Base-by-base conservation (phyloP, 352 stramenopile species). In the Globisporangium spiculum region DNA sequence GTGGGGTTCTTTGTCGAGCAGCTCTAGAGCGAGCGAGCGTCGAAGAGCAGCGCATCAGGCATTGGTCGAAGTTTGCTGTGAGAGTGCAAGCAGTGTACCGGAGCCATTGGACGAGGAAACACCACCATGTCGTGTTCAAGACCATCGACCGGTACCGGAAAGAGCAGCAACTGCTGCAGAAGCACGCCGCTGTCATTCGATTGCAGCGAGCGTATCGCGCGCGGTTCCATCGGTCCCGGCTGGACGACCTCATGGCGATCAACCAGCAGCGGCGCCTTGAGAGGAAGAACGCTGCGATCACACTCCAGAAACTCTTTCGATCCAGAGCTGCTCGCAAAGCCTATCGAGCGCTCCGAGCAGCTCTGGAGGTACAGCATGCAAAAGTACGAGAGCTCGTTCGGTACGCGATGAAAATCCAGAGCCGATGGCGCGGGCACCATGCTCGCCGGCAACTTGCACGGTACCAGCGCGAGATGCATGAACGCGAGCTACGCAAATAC, bases 231-330 rank as follows among this genome's bases (percentile, higher is more conserved):
- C 76, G 86, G 4, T 92, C 83, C n/a, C 76, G 79, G 3, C 80
- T 94, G 44, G 83, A 89, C 54, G 86, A 94, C 44, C 50, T 94
- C 61, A 91, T 92, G 67, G 74, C 75, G 14, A 78, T 92, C 36
- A 88, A 91, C 46, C 76, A 87, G 54, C 76, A 73, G 24, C 80
- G 77, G 0, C 77, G 84, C 14, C 73, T 80, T 56, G 83, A 94
- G 65, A 73, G 83, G 53, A 54, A 72, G 8, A 73, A 87, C 14
- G 83, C 83, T 12, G 86, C 84, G 8, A 76, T 77, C 0, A 67
- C 75, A 16, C 68, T 92, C 18, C 86, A 94, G 60, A 74, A 83
- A 6, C 73, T 91, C 8, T 92, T 81, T 68, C 81, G 83, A 22
- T 85, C 84, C 1, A 75, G 86, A 10, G 74, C 78, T 10, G 75